These are phyloP conservation scores for Verticillium isaacii DNA, from an alignment of 2,329 filamentous ascomycete genomes.

Conservation along the genomic window DNA sequence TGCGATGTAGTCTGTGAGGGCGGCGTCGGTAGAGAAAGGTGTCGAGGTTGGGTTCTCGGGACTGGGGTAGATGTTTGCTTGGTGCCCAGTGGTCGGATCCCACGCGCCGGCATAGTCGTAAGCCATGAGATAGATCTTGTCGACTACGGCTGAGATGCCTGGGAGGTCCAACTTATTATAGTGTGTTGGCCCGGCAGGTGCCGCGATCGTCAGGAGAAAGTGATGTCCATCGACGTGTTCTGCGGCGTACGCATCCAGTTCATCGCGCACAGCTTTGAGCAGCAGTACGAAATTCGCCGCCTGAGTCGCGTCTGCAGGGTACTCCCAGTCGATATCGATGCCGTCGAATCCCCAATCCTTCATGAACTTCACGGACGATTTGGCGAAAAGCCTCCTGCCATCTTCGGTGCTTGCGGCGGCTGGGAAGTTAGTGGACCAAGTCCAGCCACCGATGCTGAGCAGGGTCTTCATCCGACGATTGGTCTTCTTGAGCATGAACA, in stretches of 20 bases:
- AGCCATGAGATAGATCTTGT: conserved; percentile 62
- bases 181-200: conserved; percentile 41
- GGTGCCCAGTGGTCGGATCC: conserved; percentile 59
- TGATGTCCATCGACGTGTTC: conserved; percentile 39
- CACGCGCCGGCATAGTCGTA: conserved; percentile 72
- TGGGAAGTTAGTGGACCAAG: conserved; percentile 73
- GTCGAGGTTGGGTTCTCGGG: conserved; percentile 51
- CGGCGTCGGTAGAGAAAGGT: conserved; percentile 63
- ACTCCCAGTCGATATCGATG: conserved; percentile 38
- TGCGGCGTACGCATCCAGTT: conserved; percentile 44
- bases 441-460: conserved; percentile 82
- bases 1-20: conserved; percentile 60
- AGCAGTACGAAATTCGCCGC: conserved; percentile 40
- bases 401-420: conserved; percentile 57
- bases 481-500: conserved; percentile 70
- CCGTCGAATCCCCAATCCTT: conserved; percentile 65
- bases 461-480: conserved; percentile 75
- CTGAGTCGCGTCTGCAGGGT: conserved; percentile 27
- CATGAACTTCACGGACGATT: conserved; percentile 62
- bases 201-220: conserved; percentile 50
- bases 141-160: conserved; percentile 32
- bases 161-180: conserved; percentile 42
- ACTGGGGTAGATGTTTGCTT: conserved; percentile 65
- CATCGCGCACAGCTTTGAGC: conserved; percentile 36
- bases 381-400: conserved; percentile 63